A percentile compares a stretch with the other conserved stretches of the same genome.
phyloP scores from a whole-genome alignment of 1,139 yeast genomes.

The Blastobotrys indianensis region DNA sequence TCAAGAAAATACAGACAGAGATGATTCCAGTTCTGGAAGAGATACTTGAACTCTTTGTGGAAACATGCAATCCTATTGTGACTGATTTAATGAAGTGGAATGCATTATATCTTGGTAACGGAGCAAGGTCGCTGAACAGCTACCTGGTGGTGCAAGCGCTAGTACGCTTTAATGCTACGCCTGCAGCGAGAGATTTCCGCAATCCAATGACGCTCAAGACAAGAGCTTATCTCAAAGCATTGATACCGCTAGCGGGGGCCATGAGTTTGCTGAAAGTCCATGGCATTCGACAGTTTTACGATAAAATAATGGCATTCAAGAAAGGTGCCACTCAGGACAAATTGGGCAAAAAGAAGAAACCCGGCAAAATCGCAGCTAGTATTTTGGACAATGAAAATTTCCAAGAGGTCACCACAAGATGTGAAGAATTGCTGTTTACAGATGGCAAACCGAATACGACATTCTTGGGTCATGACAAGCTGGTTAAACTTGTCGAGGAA shows the following conservation, averaged over 20 bases:
- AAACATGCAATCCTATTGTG: slow-evolving; percentile 61
- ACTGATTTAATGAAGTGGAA: slow-evolving; percentile 58
- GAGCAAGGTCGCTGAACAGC: slow-evolving; percentile 55
- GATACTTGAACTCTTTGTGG: slow-evolving; percentile 47
- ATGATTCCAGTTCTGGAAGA: slow-evolving; percentile 49
- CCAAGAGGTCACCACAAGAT: slow-evolving; percentile 39
- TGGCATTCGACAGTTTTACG: slow-evolving; percentile 73
- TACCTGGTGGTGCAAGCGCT: slow-evolving; percentile 70
- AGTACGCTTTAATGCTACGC: slow-evolving; percentile 30
- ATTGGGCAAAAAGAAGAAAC: slow-evolving; percentile 21
- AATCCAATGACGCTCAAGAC: slow-evolving; percentile 24
- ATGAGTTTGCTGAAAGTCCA: slow-evolving; percentile 54
- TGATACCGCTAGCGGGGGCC: slow-evolving; percentile 69
- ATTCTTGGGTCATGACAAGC: slow-evolving; percentile 69
- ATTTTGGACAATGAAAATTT: slow-evolving; percentile 53
- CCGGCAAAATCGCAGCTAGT: slow-evolving; percentile 25
- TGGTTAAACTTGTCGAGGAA: slow-evolving; percentile 55
- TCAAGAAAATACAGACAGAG: slow-evolving; percentile 54
- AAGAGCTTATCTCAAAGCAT: slow-evolving; percentile 39
- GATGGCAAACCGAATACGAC: slow-evolving; percentile 31
- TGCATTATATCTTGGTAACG: slow-evolving; percentile 58
- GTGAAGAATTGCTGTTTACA: slow-evolving; percentile 37
- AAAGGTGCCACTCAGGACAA: slow-evolving; percentile 13
- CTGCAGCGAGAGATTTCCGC: slow-evolving; percentile 13
- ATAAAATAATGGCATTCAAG: slow-evolving; percentile 32